Base-by-base conservation (phyloP, 176 grass and related monocot genomes). In the Zea mays region DNA sequence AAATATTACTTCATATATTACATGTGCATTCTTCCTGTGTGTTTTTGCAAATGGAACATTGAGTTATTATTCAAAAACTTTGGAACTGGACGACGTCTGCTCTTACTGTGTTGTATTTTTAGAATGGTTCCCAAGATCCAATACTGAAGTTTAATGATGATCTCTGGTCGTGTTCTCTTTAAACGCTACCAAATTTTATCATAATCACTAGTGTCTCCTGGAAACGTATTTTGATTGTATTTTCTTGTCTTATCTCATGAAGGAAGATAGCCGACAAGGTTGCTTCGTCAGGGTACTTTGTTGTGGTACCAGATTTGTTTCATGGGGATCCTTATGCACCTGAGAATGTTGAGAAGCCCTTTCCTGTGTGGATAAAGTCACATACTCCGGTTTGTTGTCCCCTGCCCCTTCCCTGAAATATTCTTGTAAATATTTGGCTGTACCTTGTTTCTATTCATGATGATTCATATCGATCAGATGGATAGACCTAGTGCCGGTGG, bases 261-360 rank as follows among this genome's bases (percentile, higher is more conserved):
- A 97, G 93, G 88, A 90, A 90, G 73, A 76, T 97, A 73, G 90
- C 93, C 46, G 88, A 97, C 59, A 88, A 90, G 80, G 77, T 90
- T 72, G 87, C 93, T 34, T 82, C 63, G 13, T 81, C 72, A 20
- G 87, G 90, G 36, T 93, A 81, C 83, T 88, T 80, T 73, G 93
- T 85, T 34, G 85, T 90, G 69, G 93, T 93, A 15, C 90, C 90
- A 48, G 93, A 97, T 88, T 90, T 97, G 65, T 55, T 90, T 7
- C 80, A 90, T 69, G 93, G 87, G 39, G 93, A 97, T 65, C 76
- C 87, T 67, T 88, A 21, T 10, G 14, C 13, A 47, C 75, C 69
- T 76, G 80, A 93, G 17, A 90, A 89, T 83, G 37, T 77, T 13
- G 79, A 79, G 63, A 84, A 15, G 51, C 83, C 85, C 3, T 12